A percentile compares a stretch with the other conserved stretches of the same genome.
These are phyloP conservation scores for Fraxinus dipetala DNA, from an alignment of 305 asterid species.

Conservation along the genomic window DNA sequence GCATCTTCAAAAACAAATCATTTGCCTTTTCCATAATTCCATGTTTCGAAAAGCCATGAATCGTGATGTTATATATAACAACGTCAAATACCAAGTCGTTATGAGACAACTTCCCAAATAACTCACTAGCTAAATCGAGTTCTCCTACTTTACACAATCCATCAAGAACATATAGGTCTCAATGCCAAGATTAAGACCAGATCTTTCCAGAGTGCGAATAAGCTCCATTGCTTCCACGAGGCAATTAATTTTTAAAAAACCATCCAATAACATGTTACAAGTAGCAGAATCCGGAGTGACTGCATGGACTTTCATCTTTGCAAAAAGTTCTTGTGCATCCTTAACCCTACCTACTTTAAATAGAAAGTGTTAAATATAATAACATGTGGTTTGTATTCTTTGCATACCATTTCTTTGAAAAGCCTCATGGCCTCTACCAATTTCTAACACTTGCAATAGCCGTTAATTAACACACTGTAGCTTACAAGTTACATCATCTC, in stretches of 20 bases:
- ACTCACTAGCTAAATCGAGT: neutral
- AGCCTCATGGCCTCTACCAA: neutral
- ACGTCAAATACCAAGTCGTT: neutral
- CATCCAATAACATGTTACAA: constrained; percentile 25
- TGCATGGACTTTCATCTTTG: constrained; percentile 25
- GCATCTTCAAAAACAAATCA: constrained; percentile 31
- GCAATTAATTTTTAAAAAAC: neutral
- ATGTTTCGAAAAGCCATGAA: constrained; percentile 26
- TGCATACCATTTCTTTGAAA: neutral
- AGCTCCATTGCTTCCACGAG: neutral
- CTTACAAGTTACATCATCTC: neutral
- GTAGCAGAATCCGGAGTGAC: constrained; percentile 24
- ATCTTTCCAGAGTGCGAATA: neutral
- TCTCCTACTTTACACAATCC: neutral
- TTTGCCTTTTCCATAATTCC: constrained; percentile 30
- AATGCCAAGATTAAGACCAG: neutral
- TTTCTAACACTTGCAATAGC: neutral
- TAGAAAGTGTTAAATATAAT: constrained; percentile 31
- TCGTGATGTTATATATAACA: neutral
- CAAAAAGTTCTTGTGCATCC: constrained; percentile 15
- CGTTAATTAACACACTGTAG: neutral
- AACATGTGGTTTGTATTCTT: neutral
- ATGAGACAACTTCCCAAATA: neutral
- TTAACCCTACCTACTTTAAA: constrained; percentile 28
- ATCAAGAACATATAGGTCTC: neutral